Conservation (phyloP, 192 early-diverging fungal genomes). For the Mortierella alpina region DNA sequence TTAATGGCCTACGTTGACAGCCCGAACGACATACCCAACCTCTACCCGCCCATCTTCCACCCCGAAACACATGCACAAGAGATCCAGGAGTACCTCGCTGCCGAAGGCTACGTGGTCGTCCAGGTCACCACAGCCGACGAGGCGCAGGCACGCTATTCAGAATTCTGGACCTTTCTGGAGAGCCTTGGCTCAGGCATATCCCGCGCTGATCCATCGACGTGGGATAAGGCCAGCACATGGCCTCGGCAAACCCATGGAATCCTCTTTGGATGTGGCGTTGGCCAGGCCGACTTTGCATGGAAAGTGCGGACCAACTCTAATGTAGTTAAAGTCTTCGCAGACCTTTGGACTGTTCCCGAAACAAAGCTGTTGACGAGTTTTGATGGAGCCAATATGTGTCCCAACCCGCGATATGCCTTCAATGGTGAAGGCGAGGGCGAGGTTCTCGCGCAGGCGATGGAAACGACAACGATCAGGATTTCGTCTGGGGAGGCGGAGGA, state of each 20-base stretch:
- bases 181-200: slow-evolving; percentile 15
- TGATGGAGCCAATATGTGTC: slow-evolving; percentile 35
- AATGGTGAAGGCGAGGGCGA: slow-evolving; percentile 16
- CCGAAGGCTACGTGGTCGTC: slow-evolving; percentile 19
- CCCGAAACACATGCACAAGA: slow-evolving; percentile 15
- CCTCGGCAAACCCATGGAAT: slow-evolving; percentile 22
- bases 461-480: background rate
- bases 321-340: slow-evolving; percentile 21
- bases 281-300: slow-evolving; percentile 29
- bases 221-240: slow-evolving; percentile 19
- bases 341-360: slow-evolving; percentile 13
- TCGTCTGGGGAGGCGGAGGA: background rate
- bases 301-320: slow-evolving; percentile 10
- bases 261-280: slow-evolving; percentile 24
- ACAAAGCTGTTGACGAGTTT: slow-evolving; percentile 20
- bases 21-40: slow-evolving; percentile 14
- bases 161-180: slow-evolving; percentile 35
- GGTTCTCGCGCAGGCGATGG: background rate
- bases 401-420: slow-evolving; percentile 10
- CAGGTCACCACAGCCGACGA: slow-evolving; percentile 9
- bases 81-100: slow-evolving; percentile 17
- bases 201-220: slow-evolving; percentile 8
- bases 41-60: slow-evolving; percentile 27
- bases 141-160: slow-evolving; percentile 20
- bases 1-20: slow-evolving; percentile 9